phyloP scores from a whole-genome alignment of 768 basidiomycete species.

The Xerocomellus intermedius region DNA sequence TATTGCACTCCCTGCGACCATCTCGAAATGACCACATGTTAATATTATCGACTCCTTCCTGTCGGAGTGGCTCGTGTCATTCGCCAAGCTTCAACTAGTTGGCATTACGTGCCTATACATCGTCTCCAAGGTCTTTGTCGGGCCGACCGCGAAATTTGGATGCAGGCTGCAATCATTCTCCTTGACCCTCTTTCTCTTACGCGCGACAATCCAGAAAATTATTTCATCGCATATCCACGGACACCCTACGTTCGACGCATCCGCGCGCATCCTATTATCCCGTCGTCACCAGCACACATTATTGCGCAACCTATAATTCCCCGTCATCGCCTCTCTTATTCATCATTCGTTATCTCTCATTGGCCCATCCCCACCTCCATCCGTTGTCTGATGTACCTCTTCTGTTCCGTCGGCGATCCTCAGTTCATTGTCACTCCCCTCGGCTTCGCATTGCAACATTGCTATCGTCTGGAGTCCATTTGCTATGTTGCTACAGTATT shows the following conservation, averaged over 20 bases:
- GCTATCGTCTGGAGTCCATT: constrained; percentile 15
- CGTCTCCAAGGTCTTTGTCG: too few species aligned
- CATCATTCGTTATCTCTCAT: constrained; percentile 21
- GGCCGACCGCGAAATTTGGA: background rate
- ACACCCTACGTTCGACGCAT: constrained; percentile 23
- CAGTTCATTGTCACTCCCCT: background rate
- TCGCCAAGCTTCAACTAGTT: too few species aligned
- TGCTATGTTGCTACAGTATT: constrained; percentile 27
- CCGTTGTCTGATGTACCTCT: background rate
- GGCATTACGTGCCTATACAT: too few species aligned
- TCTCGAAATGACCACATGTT: too few species aligned
- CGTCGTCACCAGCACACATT: constrained; percentile 22
- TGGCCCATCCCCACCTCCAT: constrained; percentile 10
- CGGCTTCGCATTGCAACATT: constrained; percentile 13
- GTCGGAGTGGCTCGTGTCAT: too few species aligned
- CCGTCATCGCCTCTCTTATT: constrained; percentile 16
- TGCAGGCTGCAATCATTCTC: background rate
- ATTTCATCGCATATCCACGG: constrained; percentile 24
- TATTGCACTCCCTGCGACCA: too few species aligned
- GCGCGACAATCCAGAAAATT: constrained; percentile 20
- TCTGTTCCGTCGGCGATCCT: constrained; percentile 20
- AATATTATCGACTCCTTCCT: too few species aligned
- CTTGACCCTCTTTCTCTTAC: background rate
- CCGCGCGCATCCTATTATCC: constrained; percentile 22
- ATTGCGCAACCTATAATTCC: constrained; percentile 27